Percentiles rank a stretch among this genome's conserved stretches.
These are phyloP conservation scores for Cercospora sesami DNA, from an alignment of 2,329 filamentous ascomycete genomes.

Conservation along the genomic window DNA sequence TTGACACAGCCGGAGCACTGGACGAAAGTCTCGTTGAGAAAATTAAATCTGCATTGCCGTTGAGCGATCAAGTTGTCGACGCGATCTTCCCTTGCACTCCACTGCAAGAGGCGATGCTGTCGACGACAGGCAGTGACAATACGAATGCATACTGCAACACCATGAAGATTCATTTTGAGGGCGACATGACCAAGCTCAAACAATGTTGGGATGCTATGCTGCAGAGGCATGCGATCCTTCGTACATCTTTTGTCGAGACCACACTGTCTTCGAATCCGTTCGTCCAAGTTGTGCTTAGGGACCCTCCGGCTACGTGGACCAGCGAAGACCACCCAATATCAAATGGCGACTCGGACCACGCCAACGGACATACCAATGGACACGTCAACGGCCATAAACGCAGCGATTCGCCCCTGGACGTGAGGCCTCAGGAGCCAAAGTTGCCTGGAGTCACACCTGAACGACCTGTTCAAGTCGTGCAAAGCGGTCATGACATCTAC, in stretches of 20 bases:
- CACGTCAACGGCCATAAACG: conserved; percentile 3
- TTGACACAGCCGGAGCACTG: conserved; percentile 6
- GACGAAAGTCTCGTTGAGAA: conserved; percentile 13
- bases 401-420: neutral
- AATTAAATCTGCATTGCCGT: neutral
- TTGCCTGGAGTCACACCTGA: conserved; percentile 16
- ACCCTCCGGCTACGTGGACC: conserved; percentile 48
- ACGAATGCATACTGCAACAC: conserved; percentile 69
- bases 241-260: conserved; percentile 73
- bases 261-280: conserved; percentile 62
- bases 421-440: neutral
- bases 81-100: conserved; percentile 78
- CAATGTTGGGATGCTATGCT: conserved; percentile 64
- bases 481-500: conserved; percentile 36
- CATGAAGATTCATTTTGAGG: conserved; percentile 62
- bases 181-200: conserved; percentile 54
- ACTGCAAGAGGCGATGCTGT: conserved; percentile 84
- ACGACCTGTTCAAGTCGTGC: conserved; percentile 18
- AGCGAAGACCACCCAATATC: neutral
- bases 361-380: conserved; percentile 7
- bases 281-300: conserved; percentile 67
- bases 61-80: conserved; percentile 42
- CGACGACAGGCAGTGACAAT: conserved; percentile 50
- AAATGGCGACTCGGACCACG: conserved; percentile 1
- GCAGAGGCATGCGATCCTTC: conserved; percentile 70